A percentile compares a stretch with the other conserved stretches of the same genome.
Conservation (phyloP, 1,139 yeast species). For the Barnettozyma hawaiiensis region DNA sequence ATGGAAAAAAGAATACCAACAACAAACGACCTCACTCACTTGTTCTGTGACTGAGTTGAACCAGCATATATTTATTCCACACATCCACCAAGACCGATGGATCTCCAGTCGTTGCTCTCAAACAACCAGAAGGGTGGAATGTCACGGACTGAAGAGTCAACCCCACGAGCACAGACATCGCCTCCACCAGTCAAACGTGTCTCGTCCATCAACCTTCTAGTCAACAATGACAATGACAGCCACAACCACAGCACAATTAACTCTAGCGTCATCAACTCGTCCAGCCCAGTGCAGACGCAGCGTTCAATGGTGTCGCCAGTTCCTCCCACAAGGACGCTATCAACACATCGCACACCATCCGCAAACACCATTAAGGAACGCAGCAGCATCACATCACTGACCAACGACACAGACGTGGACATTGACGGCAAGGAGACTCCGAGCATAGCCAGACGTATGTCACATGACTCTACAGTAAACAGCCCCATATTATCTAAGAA, state of each 20-base stretch:
- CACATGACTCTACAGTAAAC: constrained; percentile 24
- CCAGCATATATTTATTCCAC: too few relatives aligned
- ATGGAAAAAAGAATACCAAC: too few relatives aligned
- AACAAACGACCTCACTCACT: too few relatives aligned
- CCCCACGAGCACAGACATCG: neutral
- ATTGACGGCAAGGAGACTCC: constrained; percentile 35
- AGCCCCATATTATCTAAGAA: constrained; percentile 25
- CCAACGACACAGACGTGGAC: constrained; percentile 43
- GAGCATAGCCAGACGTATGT: constrained; percentile 27
- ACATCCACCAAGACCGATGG: constrained; percentile 18
- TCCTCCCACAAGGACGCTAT: constrained; percentile 3
- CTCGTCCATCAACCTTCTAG: constrained; percentile 31
- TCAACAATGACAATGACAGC: constrained; percentile 27
- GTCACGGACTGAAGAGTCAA: neutral
- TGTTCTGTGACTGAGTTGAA: too few relatives aligned
- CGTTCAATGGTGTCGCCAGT: constrained; percentile 13
- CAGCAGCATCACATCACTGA: constrained; percentile 41
- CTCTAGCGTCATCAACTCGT: constrained; percentile 10
- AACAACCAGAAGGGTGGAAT: constrained; percentile 3
- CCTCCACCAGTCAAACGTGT: constrained; percentile 24
- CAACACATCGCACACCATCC: constrained; percentile 3
- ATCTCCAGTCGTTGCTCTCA: constrained; percentile 16
- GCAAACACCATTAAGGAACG: constrained; percentile 25
- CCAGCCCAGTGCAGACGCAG: constrained; percentile 1
- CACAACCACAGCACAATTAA: constrained; percentile 1